Base-by-base conservation (phyloP, 2,329 filamentous ascomycete genomes). In the Grosmannia clavigera region DNA sequence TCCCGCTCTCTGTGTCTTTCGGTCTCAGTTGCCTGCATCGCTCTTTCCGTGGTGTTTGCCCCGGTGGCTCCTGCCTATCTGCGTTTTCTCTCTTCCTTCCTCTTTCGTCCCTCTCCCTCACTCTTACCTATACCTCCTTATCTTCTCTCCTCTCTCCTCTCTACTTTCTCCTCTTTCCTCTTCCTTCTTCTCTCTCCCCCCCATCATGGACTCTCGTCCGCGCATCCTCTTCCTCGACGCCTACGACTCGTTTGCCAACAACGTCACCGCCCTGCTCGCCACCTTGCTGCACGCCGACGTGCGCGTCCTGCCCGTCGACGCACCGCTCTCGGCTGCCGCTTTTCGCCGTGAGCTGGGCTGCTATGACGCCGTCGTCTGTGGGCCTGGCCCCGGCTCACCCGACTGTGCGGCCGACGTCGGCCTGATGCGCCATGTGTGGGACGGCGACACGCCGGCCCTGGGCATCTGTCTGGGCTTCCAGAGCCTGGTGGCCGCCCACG, bases 181-280 rank as follows among this genome's bases (percentile, higher is more conserved):
- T 14, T 11, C 35, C 35, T 14, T 40, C 38, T 40, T 14, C 4
- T 9, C 19, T 48, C 3, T 3, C 43, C 9, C 48, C 33, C n/a
- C 10, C 12, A 33, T 6, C 9, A 19, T 19, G 35, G 54, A 19
- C 12, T 29, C 53, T 3, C 55, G 40, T 19, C 55, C 27, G 27
- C 59, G 55, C 16, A 87, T 97, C 63, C 82, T 97, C 64, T 96
- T 95, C 74, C 79, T 99, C 66, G 94, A 97, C 72, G 92, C 92
- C 63, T 95, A 95, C 73, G 94, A 99, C 75, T 96, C 92, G 51
- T 99, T 96, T 74, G 90, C 91, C 60, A 92, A 95, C 74, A 97
- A 96, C 74, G 94, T 97, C 67, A 84, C 95, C 58, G 85, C 88
- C 6, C 81, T 96, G 40, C 79, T 97, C 55, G 81, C 87, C 66